Evolutionary conservation across 441 rosid species (phyloP).

Genomic region (Brassica balearica): DNA sequence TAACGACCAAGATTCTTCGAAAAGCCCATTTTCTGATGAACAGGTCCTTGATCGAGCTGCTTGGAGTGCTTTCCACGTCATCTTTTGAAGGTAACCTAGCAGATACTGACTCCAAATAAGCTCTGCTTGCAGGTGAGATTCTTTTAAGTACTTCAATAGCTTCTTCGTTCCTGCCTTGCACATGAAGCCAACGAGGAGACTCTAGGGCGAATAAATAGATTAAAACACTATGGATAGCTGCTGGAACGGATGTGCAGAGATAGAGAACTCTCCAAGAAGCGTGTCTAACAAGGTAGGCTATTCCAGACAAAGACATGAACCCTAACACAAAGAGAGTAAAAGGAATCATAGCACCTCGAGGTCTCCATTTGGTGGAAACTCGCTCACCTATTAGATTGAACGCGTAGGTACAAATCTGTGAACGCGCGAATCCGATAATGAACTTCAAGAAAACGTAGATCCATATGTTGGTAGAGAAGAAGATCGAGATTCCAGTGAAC

Average conservation of each 20-base stretch:
- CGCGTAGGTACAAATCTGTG: not conserved
- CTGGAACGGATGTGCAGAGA: constrained; percentile 2
- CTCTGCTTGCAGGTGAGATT: not conserved
- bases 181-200: constrained; percentile 5
- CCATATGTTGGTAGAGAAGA: not conserved
- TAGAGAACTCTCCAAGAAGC: not conserved
- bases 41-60: not conserved
- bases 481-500: not conserved
- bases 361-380: not conserved
- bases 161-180: not conserved
- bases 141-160: not conserved
- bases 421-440: not conserved
- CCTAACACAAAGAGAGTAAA: constrained; percentile 2
- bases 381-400: not conserved
- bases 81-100: constrained; percentile 5
- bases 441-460: not conserved
- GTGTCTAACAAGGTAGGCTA: not conserved
- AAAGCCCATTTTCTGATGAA: constrained; percentile 1
- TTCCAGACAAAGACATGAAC: not conserved
- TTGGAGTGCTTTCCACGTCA: not conserved
- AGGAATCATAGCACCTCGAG: not conserved
- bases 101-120: not conserved
- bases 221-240: not conserved
- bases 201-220: not conserved
- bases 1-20: not conserved